Conservation (phyloP, 352 stramenopile genomes). For the Thalassiosira hispida region DNA sequence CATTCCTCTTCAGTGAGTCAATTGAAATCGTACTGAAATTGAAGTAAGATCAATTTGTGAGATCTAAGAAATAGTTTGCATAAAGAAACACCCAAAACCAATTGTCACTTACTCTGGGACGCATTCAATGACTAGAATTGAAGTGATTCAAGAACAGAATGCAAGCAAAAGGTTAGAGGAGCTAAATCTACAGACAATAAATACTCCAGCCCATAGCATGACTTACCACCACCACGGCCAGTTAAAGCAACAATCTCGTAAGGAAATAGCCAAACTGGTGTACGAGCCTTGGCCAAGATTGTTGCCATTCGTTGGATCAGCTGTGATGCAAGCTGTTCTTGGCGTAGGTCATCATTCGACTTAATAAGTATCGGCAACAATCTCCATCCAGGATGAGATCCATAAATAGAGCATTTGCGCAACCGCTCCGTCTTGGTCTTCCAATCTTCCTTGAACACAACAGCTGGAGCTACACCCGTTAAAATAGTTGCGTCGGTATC, state of each 20-base stretch:
- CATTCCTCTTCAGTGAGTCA: slow-evolving; percentile 95
- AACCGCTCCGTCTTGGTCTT: slow-evolving; percentile 86
- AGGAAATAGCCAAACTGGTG: slow-evolving; percentile 94
- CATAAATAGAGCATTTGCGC: slow-evolving; percentile 64
- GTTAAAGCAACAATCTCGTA: slow-evolving; percentile 98
- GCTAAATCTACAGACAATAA: background rate
- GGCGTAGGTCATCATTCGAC: slow-evolving; percentile 97
- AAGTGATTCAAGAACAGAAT: slow-evolving; percentile 1
- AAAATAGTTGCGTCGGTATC: slow-evolving; percentile 23
- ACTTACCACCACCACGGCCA: slow-evolving; percentile 87
- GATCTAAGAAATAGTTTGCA: background rate
- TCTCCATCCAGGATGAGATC: slow-evolving; percentile 80
- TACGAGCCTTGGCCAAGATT: slow-evolving; percentile 87
- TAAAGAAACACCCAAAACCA: background rate
- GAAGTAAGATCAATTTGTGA: slow-evolving; percentile 7
- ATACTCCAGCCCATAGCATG: background rate
- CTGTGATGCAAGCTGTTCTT: slow-evolving; percentile 98
- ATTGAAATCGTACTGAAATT: slow-evolving; percentile 90
- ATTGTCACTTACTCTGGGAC: slow-evolving; percentile 86
- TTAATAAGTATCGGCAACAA: slow-evolving; percentile 96
- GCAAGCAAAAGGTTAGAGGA: background rate
- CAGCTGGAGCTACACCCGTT: slow-evolving; percentile 48
- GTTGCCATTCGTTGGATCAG: slow-evolving; percentile 90
- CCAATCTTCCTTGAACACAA: slow-evolving; percentile 88
- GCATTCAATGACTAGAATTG: slow-evolving; percentile 91